Evolutionary conservation across 805 yeast genomes (phyloP).

Genomic region (Yamadazyma phyllophila): DNA sequence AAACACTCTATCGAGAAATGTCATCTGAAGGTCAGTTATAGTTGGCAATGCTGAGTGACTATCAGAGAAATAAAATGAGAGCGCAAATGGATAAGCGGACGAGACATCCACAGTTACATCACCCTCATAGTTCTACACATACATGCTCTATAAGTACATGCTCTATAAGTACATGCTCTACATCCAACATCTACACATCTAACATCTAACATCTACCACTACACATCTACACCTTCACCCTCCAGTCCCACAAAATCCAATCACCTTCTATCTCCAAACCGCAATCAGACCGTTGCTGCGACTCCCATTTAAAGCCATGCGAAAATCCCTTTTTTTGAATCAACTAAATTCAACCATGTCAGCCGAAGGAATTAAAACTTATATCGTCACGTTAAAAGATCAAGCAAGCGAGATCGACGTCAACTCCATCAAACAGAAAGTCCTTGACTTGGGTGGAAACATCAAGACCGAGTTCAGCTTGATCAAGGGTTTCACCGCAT

Average conservation of each 20-base stretch:
- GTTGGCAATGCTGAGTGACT: no score
- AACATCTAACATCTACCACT: no score
- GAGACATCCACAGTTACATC: no score
- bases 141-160: no score
- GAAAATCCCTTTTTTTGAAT: background rate
- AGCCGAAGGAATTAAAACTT: slow-evolving; percentile 22
- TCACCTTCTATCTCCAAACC: background rate
- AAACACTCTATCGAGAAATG: slow-evolving; percentile 30
- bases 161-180: no score
- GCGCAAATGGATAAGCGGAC: no score
- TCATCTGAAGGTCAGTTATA: no score
- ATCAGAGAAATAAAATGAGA: no score
- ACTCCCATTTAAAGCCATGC: background rate
- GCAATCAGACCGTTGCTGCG: background rate
- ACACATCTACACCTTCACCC: no score
- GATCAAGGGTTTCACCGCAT: slow-evolving; percentile 65
- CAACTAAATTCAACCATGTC: background rate
- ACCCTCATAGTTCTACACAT: no score
- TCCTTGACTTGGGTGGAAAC: slow-evolving; percentile 55
- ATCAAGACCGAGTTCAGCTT: slow-evolving; percentile 59
- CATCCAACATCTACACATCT: no score
- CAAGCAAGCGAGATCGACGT: slow-evolving; percentile 39
- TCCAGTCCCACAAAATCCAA: no score
- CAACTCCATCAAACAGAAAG: slow-evolving; percentile 44
- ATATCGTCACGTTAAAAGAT: slow-evolving; percentile 49